phyloP scores from a whole-genome alignment of 2,329 filamentous ascomycete genomes.

The Diaporthe caulivora region DNA sequence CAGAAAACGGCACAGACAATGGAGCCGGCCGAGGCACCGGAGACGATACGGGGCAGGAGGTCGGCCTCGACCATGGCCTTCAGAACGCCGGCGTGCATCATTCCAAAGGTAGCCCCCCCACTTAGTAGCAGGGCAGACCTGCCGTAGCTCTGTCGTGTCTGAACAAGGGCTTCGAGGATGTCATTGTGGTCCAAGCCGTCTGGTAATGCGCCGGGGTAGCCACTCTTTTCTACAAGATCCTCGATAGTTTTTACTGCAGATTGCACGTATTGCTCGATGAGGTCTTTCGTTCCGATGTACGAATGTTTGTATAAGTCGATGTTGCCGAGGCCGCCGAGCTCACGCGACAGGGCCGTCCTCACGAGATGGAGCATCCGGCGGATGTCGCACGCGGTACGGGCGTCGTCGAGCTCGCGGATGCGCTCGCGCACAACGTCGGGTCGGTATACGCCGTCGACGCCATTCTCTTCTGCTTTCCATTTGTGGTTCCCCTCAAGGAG shows the following conservation, averaged over 20 bases:
- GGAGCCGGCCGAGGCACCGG: slow-evolving; percentile 87
- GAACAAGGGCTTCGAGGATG: slow-evolving; percentile 76
- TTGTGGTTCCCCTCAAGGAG: slow-evolving; percentile 81
- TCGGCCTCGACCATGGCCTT: slow-evolving; percentile 82
- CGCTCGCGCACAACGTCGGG: slow-evolving; percentile 75
- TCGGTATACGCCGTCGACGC: slow-evolving; percentile 74
- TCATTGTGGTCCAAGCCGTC: slow-evolving; percentile 70
- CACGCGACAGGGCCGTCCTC: slow-evolving; percentile 82
- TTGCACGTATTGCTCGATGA: slow-evolving; percentile 90
- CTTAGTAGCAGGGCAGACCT: slow-evolving; percentile 85
- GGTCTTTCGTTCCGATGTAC: slow-evolving; percentile 85
- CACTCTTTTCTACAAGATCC: slow-evolving; percentile 74
- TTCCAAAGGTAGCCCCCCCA: slow-evolving; percentile 89
- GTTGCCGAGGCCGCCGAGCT: slow-evolving; percentile 89
- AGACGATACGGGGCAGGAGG: slow-evolving; percentile 87
- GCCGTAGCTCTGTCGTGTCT: slow-evolving; percentile 84
- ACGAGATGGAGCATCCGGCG: slow-evolving; percentile 83
- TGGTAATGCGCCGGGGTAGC: slow-evolving; percentile 52
- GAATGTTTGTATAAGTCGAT: slow-evolving; percentile 85
- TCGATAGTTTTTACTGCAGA: slow-evolving; percentile 82
- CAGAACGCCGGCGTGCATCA: slow-evolving; percentile 91
- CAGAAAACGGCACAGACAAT: slow-evolving; percentile 88
- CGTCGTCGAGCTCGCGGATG: slow-evolving; percentile 80
- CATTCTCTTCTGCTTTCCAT: slow-evolving; percentile 78
- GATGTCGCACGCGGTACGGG: slow-evolving; percentile 78